Conservation (phyloP, 1,284 basidiomycete species). For the Leccinum huronense region DNA sequence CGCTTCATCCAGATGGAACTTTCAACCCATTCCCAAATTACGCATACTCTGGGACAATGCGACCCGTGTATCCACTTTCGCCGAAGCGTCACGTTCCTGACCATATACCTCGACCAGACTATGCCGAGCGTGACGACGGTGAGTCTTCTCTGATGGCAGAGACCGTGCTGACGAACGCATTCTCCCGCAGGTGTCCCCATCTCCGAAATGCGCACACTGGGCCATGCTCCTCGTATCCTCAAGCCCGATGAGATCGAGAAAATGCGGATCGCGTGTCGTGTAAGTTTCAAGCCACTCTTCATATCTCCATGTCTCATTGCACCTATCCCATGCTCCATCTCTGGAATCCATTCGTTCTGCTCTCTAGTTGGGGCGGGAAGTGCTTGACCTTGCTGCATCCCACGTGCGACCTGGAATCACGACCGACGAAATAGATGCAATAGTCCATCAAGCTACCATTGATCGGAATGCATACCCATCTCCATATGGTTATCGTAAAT, state of each 20-base stretch:
- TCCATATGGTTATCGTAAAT: conserved; percentile 89
- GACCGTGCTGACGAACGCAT: conserved; percentile 16
- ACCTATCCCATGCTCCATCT: not conserved
- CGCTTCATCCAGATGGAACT: conserved; percentile 50
- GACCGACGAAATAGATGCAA: conserved; percentile 92
- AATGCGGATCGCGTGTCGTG: conserved; percentile 75
- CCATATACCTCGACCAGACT: conserved; percentile 78
- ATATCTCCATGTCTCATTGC: not conserved
- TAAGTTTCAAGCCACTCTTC: conserved; percentile 39
- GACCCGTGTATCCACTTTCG: conserved; percentile 76
- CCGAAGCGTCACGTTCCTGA: conserved; percentile 67
- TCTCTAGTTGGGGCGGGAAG: conserved; percentile 80
- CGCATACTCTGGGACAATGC: conserved; percentile 66
- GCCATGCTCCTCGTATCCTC: conserved; percentile 67
- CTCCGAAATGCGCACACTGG: conserved; percentile 55
- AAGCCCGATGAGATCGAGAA: conserved; percentile 69
- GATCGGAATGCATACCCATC: conserved; percentile 93
- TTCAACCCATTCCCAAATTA: conserved; percentile 75
- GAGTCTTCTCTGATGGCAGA: conserved; percentile 27
- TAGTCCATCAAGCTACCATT: conserved; percentile 93
- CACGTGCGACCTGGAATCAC: conserved; percentile 88
- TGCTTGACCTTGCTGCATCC: conserved; percentile 87
- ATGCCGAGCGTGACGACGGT: conserved; percentile 63
- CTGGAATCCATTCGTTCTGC: conserved; percentile 5
- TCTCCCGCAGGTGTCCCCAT: conserved; percentile 54